These are phyloP conservation scores for Lasiodiplodia sp. DNA, from an alignment of 2,329 filamentous ascomycete genomes.

Conservation along the genomic window DNA sequence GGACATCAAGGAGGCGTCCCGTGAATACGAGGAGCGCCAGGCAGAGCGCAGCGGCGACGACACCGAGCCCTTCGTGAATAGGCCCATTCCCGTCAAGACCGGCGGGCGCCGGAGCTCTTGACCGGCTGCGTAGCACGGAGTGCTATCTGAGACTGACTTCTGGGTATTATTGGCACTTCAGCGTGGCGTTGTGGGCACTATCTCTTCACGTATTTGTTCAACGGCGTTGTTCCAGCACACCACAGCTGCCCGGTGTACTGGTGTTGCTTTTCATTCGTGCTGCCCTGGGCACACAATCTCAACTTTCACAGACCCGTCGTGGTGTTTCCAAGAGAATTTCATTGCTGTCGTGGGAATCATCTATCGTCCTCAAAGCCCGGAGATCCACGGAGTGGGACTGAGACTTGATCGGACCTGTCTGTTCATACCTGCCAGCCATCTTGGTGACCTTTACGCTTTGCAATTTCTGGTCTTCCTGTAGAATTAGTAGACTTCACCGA, in stretches of 20 bases:
- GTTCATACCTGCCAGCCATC: not conserved
- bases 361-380: conserved; percentile 4
- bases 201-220: conserved; percentile 20
- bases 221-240: not conserved
- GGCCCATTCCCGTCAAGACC: conserved; percentile 45
- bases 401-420: not conserved
- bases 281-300: conserved; percentile 8
- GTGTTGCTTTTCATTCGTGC: not conserved
- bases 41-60: conserved; percentile 43
- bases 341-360: conserved; percentile 24
- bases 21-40: conserved; percentile 51
- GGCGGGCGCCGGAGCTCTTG: conserved; percentile 21
- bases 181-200: conserved; percentile 29
- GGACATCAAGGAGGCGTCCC: conserved; percentile 49
- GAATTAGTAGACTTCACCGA: conserved; percentile 43
- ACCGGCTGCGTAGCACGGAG: not conserved
- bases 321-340: conserved; percentile 1
- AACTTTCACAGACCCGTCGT: conserved; percentile 4
- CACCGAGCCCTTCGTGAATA: conserved; percentile 46
- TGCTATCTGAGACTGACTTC: not conserved
- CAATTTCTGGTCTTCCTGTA: not conserved
- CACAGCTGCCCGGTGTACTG: conserved; percentile 2
- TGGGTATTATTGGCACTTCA: conserved; percentile 24
- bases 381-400: not conserved
- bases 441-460: not conserved